Percentiles rank a stretch among this genome's conserved stretches.
These are phyloP conservation scores for Lactarius sp. DNA, from an alignment of 768 basidiomycete genomes.

Conservation along the genomic window DNA sequence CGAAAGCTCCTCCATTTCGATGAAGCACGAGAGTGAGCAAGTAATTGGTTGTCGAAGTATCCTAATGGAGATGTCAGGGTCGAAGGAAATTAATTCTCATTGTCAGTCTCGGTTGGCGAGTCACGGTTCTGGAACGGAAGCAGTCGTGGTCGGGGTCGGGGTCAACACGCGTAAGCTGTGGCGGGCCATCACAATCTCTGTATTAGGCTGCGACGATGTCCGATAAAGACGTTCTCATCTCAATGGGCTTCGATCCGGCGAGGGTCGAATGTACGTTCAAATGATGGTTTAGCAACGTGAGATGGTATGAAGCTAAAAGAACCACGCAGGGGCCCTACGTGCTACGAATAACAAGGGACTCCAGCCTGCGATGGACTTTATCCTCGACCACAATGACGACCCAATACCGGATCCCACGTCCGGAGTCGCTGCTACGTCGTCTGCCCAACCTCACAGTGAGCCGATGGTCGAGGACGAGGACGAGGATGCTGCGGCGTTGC, in stretches of 20 bases:
- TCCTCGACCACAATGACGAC: constrained; percentile 75
- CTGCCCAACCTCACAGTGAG: constrained; percentile 24
- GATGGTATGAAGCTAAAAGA: neutral
- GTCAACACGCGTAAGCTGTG: too few relatives aligned
- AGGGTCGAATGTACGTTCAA: constrained; percentile 75
- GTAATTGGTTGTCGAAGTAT: too few relatives aligned
- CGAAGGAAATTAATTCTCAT: neutral
- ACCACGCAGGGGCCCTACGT: constrained; percentile 72
- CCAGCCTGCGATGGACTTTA: constrained; percentile 87
- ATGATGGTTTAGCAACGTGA: neutral
- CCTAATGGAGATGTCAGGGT: neutral
- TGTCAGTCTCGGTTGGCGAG: too few relatives aligned
- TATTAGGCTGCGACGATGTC: constrained; percentile 32
- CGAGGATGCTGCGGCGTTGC: constrained; percentile 64
- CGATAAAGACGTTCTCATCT: constrained; percentile 69
- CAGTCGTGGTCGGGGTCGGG: too few relatives aligned
- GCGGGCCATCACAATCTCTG: neutral
- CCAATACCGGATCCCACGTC: constrained; percentile 57
- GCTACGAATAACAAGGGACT: constrained; percentile 80
- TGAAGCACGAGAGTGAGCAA: neutral
- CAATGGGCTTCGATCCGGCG: constrained; percentile 83
- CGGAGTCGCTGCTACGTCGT: constrained; percentile 28
- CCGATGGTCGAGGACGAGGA: constrained; percentile 64
- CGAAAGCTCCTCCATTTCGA: constrained; percentile 20
- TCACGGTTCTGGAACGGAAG: too few relatives aligned